Percentiles rank a stretch among this genome's conserved stretches.
Conservation (phyloP, 768 basidiomycete species). For the Lactarius akahatsu region DNA sequence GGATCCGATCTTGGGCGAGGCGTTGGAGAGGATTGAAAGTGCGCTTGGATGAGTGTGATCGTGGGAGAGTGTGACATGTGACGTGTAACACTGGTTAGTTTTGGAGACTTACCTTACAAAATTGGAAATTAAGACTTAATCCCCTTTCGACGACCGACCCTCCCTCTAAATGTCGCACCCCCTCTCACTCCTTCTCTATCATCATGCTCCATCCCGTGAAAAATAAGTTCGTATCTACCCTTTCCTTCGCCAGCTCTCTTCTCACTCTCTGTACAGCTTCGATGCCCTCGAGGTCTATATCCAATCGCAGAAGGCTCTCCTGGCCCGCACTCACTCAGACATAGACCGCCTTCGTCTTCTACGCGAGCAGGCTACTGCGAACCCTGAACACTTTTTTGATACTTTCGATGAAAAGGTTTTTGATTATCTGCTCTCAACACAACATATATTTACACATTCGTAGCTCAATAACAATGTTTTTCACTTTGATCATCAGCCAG, state of each 20-base stretch:
- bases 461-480: conserved; percentile 39
- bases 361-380: conserved; percentile 39
- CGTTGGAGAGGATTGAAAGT: not conserved
- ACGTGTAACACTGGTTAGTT: conserved; percentile 2
- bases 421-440: conserved; percentile 33
- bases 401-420: conserved; percentile 40
- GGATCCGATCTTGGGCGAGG: conserved; percentile 12
- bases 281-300: conserved; percentile 70
- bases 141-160: not conserved
- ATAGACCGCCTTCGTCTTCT: conserved; percentile 54
- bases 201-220: not conserved
- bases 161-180: conserved; percentile 9
- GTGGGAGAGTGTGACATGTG: conserved; percentile 16
- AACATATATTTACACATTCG: not conserved
- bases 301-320: conserved; percentile 55
- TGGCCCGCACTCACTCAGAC: conserved; percentile 61
- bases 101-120: conserved; percentile 3
- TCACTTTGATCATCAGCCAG: conserved; percentile 45
- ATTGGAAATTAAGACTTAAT: conserved; percentile 13
- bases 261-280: conserved; percentile 38
- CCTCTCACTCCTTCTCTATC: conserved; percentile 1
- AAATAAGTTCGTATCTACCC: conserved; percentile 13
- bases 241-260: too few species aligned
- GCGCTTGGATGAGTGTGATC: not conserved
- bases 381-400: conserved; percentile 39